A percentile compares a stretch with the other conserved stretches of the same genome.
Evolutionary conservation across 495 filamentous ascomycete species (phyloP).

Genomic region (Podospora pseudopauciseta): DNA sequence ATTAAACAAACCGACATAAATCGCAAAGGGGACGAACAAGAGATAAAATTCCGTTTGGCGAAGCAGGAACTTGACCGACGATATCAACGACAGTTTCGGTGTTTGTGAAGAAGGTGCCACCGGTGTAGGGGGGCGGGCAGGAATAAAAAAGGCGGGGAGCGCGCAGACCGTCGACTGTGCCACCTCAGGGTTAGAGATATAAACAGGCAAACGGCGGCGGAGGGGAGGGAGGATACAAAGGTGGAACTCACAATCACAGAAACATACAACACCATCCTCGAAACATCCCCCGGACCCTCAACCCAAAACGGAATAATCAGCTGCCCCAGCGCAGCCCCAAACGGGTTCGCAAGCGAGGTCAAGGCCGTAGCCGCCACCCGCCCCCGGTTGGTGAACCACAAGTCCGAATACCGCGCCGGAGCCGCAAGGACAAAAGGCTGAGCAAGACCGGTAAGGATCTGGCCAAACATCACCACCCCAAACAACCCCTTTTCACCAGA

Average conservation of each 20-base stretch:
- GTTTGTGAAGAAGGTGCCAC: constrained; percentile 44
- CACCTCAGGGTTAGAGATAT: constrained; percentile 11
- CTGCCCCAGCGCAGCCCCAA: constrained; percentile 85
- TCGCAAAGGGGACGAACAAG: constrained; percentile 67
- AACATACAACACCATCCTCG: constrained; percentile 81
- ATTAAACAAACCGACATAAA: constrained; percentile 94
- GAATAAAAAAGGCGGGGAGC: constrained; percentile 83
- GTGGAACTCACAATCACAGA: constrained; percentile 66
- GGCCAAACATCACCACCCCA: constrained; percentile 85
- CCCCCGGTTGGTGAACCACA: constrained; percentile 87
- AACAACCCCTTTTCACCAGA: constrained; percentile 53
- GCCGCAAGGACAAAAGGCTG: constrained; percentile 92
- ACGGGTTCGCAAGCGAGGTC: constrained; percentile 77
- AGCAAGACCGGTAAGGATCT: constrained; percentile 82
- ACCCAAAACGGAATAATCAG: constrained; percentile 78
- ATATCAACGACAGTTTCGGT: constrained; percentile 49
- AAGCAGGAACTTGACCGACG: constrained; percentile 48
- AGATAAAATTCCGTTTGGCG: constrained; percentile 67
- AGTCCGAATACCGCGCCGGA: constrained; percentile 84
- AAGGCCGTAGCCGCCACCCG: constrained; percentile 86
- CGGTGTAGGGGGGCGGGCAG: constrained; percentile 72
- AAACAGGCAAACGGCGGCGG: constrained; percentile 8
- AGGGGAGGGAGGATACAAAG: neutral
- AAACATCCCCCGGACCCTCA: constrained; percentile 56
- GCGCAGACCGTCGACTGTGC: constrained; percentile 62